Evolutionary conservation across 2,329 filamentous ascomycete species (phyloP).

Genomic region (Furcasterigmium furcatum): DNA sequence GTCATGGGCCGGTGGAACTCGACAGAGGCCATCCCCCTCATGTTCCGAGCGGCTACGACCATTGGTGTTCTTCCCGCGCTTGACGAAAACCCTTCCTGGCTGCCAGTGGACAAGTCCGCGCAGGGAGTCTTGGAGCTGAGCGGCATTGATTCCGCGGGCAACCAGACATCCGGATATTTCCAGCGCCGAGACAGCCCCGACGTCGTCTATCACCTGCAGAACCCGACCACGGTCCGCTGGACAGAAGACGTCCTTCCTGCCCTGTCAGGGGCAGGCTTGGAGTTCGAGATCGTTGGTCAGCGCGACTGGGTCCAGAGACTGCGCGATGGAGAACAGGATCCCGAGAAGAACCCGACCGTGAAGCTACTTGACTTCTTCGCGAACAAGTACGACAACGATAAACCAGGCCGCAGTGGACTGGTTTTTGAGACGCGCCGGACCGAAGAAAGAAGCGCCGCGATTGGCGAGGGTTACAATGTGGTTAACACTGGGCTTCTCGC

Average conservation of each 20-base stretch:
- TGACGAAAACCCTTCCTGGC: conserved; percentile 33
- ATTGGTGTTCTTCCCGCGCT: conserved; percentile 41
- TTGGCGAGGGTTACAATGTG: conserved; percentile 30
- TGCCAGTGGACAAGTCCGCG: conserved; percentile 34
- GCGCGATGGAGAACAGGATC: conserved; percentile 42
- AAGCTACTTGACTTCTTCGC: conserved; percentile 50
- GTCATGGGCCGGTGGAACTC: conserved; percentile 42
- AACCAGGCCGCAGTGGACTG: conserved; percentile 28
- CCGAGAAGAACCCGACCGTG: conserved; percentile 43
- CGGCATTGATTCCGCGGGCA: conserved; percentile 10
- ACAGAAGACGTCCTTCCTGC: conserved; percentile 48
- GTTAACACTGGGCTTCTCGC: conserved; percentile 30
- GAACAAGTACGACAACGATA: conserved; percentile 46
- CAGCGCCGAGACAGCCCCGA: conserved; percentile 12
- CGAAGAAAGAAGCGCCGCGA: conserved; percentile 22
- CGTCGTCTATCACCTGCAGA: conserved; percentile 50
- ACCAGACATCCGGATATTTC: conserved; percentile 7
- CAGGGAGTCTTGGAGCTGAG: conserved; percentile 27
- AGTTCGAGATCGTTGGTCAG: conserved; percentile 37
- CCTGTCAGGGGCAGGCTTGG: conserved; percentile 38
- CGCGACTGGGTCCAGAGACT: conserved; percentile 42
- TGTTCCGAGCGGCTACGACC: conserved; percentile 41
- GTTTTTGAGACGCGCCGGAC: conserved; percentile 33
- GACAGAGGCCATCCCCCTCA: conserved; percentile 46
- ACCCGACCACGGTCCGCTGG: conserved; percentile 45